phyloP scores from a whole-genome alignment of 805 yeast genomes.

The Ogataea glucozyma region DNA sequence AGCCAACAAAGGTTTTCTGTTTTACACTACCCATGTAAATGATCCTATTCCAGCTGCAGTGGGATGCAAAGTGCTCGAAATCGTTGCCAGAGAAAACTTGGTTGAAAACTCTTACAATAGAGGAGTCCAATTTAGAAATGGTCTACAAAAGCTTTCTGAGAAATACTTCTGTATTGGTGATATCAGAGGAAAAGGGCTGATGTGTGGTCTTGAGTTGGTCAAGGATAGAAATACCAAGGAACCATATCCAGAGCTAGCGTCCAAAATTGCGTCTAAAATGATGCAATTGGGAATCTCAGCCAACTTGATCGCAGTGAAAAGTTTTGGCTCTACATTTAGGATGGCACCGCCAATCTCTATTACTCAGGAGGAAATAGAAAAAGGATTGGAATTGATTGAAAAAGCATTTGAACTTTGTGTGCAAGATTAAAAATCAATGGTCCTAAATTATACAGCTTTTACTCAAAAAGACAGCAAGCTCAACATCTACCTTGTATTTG shows the following conservation, averaged over 20 bases:
- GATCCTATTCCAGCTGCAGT: conserved; percentile 35
- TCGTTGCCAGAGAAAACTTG: conserved; percentile 30
- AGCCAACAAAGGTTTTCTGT: conserved; percentile 25
- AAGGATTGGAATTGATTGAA: conserved; percentile 22
- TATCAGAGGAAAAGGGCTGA: conserved; percentile 52
- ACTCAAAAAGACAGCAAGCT: neutral
- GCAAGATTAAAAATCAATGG: neutral
- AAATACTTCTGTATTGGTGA: conserved; percentile 42
- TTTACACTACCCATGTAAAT: conserved; percentile 34
- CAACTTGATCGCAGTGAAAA: conserved; percentile 28
- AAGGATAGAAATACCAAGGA: conserved; percentile 45
- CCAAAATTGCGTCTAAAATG: conserved; percentile 25
- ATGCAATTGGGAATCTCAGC: conserved; percentile 34
- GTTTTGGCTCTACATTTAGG: conserved; percentile 16
- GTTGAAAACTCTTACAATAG: conserved; percentile 27
- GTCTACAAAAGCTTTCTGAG: conserved; percentile 24
- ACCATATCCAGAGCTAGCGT: conserved; percentile 36
- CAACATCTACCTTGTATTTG: no score
- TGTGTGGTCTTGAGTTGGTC: conserved; percentile 53
- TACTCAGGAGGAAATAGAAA: conserved; percentile 23
- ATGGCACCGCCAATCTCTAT: conserved; percentile 33
- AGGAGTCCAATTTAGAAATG: conserved; percentile 30
- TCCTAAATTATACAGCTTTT: neutral
- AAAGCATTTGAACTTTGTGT: conserved; percentile 17
- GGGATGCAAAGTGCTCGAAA: conserved; percentile 33